Evolutionary conservation across 768 basidiomycete species (phyloP), one percentile per base, ranked within the genome.

Genomic region (Lepiota brunneoincarnata): DNA sequence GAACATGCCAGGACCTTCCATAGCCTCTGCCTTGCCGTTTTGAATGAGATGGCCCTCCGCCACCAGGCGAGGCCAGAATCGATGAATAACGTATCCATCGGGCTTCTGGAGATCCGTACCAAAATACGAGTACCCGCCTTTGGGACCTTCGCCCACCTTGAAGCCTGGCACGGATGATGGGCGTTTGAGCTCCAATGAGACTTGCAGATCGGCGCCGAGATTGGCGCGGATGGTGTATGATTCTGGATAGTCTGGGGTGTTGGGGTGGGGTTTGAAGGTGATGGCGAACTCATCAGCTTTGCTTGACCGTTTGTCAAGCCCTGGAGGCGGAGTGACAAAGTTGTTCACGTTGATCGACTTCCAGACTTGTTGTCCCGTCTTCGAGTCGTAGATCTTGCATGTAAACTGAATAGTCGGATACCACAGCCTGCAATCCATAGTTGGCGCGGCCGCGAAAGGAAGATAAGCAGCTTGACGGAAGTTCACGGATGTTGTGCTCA

Each of bases 361-460:
- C 95, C 95, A 99, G 54, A 74, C 75, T 42, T 71, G 79, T 63
- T 89, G 79, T 52, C 84, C 82, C 17, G 86, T 91, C 58, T 80
- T 77, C 4, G 93, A 86, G 64, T 97, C 82, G 74, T 82, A 87
- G 47, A 89, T 71, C 72, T 94, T 96, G 84, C 86, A 94, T 3
- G 86, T 90, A 69, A 98, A 92, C 70, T 99, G 96, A 63, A 96
- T 86, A 26, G 88, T 91, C 3, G 97, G 94, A 65, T 90, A 95
- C 85, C 95, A 94, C 56, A 98, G 68, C 20, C 94, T 96, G 63
- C 53, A 56, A 37, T 28, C n/a, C 11, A 42, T 44, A n/a, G n/a
- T n/a, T n/a, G n/a, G n/a, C n/a, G n/a, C n/a, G n/a, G n/a, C n/a
- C n/a, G n/a, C n/a, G n/a, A n/a, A n/a, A n/a, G n/a, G n/a, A n/a